Evolutionary conservation across 495 filamentous ascomycete genomes (phyloP).

Genomic region (Aspergillus asperescens): DNA sequence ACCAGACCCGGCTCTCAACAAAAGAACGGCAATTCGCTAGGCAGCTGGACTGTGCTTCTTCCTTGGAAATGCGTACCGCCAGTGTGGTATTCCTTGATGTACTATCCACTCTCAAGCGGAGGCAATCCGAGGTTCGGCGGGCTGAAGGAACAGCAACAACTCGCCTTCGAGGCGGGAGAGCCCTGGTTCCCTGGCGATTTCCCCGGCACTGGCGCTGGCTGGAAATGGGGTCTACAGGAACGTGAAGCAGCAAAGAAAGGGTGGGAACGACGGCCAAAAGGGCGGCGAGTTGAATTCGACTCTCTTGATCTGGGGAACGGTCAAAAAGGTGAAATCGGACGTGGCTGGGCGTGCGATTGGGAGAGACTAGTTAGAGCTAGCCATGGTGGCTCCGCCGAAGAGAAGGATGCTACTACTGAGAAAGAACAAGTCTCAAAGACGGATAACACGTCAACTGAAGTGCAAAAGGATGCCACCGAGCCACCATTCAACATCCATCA

Average conservation of each 20-base stretch:
- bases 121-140: conserved; percentile 80
- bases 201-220: conserved; percentile 75
- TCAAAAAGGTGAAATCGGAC: conserved; percentile 77
- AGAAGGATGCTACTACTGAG: conserved; percentile 3
- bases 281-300: conserved; percentile 71
- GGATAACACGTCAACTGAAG: not conserved
- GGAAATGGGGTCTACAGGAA: conserved; percentile 67
- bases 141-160: conserved; percentile 69
- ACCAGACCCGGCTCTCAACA: conserved; percentile 41
- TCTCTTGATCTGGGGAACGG: conserved; percentile 68
- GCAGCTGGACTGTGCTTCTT: conserved; percentile 77
- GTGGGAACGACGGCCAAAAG: conserved; percentile 79
- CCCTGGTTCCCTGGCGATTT: conserved; percentile 89
- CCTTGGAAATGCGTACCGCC: conserved; percentile 89
- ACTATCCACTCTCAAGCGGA: conserved; percentile 75
- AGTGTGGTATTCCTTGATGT: conserved; percentile 83
- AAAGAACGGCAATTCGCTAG: conserved; percentile 47
- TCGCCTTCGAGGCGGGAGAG: conserved; percentile 71
- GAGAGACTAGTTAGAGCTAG: conserved; percentile 50
- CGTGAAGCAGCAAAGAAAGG: conserved; percentile 52
- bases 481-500: conserved; percentile 32
- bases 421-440: conserved; percentile 5
- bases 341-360: conserved; percentile 87
- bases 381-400: conserved; percentile 2
- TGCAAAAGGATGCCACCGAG: not conserved